These are phyloP conservation scores for Neonectria punicea DNA, from an alignment of 2,329 filamentous ascomycete genomes.

Conservation along the genomic window DNA sequence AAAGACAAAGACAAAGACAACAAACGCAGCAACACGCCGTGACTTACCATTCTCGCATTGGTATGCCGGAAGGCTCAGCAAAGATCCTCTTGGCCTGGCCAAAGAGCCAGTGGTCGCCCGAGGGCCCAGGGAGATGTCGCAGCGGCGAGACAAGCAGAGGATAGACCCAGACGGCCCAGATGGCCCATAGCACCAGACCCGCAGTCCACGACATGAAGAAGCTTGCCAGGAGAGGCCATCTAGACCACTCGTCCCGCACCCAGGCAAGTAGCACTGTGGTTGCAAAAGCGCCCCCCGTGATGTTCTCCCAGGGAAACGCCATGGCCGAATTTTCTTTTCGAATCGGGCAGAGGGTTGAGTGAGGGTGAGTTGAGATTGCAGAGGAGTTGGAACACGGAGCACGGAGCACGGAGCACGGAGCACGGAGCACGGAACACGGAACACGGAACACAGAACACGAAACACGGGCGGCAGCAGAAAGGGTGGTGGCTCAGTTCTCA, in stretches of 20 bases:
- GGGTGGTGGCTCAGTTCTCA: slow-evolving; percentile 18
- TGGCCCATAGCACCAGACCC: slow-evolving; percentile 48
- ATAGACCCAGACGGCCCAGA: slow-evolving; percentile 60
- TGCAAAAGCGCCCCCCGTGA: slow-evolving; percentile 41
- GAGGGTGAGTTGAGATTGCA: not conserved
- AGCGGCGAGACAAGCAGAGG: slow-evolving; percentile 62
- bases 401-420: slow-evolving; percentile 2
- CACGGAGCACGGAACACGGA: slow-evolving; percentile 18
- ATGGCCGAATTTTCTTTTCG: slow-evolving; percentile 22
- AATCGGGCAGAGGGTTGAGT: not conserved
- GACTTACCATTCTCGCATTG: slow-evolving; percentile 60
- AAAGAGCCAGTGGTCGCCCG: slow-evolving; percentile 55
- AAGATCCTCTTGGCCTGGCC: slow-evolving; percentile 59
- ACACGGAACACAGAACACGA: slow-evolving; percentile 13
- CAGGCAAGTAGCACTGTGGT: slow-evolving; percentile 35
- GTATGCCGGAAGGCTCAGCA: slow-evolving; percentile 53
- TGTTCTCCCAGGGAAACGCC: slow-evolving; percentile 37
- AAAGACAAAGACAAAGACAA: not conserved
- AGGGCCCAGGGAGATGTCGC: slow-evolving; percentile 58
- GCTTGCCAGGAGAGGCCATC: slow-evolving; percentile 42
- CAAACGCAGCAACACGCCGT: not conserved
- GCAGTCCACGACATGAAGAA: slow-evolving; percentile 52
- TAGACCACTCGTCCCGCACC: slow-evolving; percentile 43
- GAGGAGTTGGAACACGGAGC: not conserved
- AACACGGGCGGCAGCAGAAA: slow-evolving; percentile 24